A percentile compares a stretch with the other conserved stretches of the same genome.
Evolutionary conservation across 805 yeast genomes (phyloP).

Genomic region (Ogataea parapolymorpha): DNA sequence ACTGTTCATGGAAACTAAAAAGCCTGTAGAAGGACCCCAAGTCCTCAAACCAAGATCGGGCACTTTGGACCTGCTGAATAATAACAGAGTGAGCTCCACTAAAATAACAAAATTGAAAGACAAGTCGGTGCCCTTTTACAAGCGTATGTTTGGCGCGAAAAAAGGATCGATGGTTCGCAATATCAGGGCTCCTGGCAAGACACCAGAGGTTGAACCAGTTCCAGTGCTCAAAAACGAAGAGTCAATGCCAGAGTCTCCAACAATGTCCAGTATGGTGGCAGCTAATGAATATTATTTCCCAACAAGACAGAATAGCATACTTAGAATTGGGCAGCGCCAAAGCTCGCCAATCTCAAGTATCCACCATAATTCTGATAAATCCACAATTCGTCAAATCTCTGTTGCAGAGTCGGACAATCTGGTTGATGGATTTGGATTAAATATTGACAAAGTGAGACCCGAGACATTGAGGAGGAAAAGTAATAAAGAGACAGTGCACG

Average conservation of each 20-base stretch:
- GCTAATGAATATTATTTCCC: slow-evolving; percentile 4
- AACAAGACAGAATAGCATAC: background rate
- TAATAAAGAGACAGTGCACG: background rate
- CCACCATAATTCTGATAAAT: background rate
- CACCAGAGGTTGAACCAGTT: background rate
- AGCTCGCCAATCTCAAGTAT: slow-evolving; percentile 1
- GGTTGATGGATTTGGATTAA: slow-evolving; percentile 4
- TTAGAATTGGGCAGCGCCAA: background rate
- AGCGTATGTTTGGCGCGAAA: slow-evolving; percentile 5
- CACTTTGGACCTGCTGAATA: slow-evolving; percentile 22
- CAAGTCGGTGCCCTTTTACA: slow-evolving; percentile 1
- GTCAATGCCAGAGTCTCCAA: background rate
- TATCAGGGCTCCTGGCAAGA: background rate
- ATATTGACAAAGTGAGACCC: slow-evolving; percentile 5
- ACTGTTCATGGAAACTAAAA: slow-evolving; percentile 6
- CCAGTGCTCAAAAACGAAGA: background rate
- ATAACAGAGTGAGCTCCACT: slow-evolving; percentile 22
- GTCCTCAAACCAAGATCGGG: slow-evolving; percentile 17
- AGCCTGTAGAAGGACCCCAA: slow-evolving; percentile 10
- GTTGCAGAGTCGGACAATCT: slow-evolving; percentile 4
- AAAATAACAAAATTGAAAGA: slow-evolving; percentile 15
- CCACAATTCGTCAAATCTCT: slow-evolving; percentile 5
- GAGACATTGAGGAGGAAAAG: background rate
- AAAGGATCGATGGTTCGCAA: background rate
- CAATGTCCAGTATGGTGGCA: background rate